Percentiles rank a stretch among this genome's conserved stretches.
Evolutionary conservation across 495 filamentous ascomycete species (phyloP).

Genomic region (Podospora conica): DNA sequence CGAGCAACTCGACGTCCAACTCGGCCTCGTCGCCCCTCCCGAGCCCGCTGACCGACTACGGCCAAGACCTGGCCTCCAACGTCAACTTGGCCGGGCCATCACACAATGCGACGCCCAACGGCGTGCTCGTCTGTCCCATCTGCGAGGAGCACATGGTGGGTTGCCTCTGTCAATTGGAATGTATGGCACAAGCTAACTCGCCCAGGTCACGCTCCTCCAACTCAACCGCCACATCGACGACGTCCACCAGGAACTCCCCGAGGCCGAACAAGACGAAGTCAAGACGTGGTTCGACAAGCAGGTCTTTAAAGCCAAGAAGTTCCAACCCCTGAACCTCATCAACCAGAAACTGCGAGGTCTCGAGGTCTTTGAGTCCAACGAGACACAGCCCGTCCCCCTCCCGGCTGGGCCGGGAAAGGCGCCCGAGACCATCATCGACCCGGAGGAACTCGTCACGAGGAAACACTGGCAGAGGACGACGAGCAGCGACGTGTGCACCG

Average conservation of each 20-base stretch:
- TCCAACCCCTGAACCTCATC: conserved; percentile 76
- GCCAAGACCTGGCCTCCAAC: conserved; percentile 43
- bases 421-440: conserved; percentile 52
- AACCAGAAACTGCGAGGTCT: conserved; percentile 97
- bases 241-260: conserved; percentile 85
- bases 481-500: conserved; percentile 72
- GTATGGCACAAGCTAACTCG: not conserved
- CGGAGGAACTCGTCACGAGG: conserved; percentile 82
- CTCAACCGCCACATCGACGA: conserved; percentile 96
- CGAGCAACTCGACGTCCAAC: conserved; percentile 26
- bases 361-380: conserved; percentile 96
- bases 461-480: conserved; percentile 80
- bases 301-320: conserved; percentile 90
- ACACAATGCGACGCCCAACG: conserved; percentile 31
- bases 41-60: conserved; percentile 34
- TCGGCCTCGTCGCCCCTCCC: conserved; percentile 34
- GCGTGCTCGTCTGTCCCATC: conserved; percentile 80
- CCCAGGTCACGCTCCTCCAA: conserved; percentile 82
- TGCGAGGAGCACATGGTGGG: conserved; percentile 90
- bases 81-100: conserved; percentile 43
- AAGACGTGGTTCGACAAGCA: conserved; percentile 98
- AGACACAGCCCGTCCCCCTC: conserved; percentile 34
- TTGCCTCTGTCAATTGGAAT: not conserved
- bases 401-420: conserved; percentile 22
- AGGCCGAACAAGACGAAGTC: conserved; percentile 89